Evolutionary conservation across 768 basidiomycete species (phyloP), one percentile per base, ranked within the genome.

Genomic region (Cyathus striatus): DNA sequence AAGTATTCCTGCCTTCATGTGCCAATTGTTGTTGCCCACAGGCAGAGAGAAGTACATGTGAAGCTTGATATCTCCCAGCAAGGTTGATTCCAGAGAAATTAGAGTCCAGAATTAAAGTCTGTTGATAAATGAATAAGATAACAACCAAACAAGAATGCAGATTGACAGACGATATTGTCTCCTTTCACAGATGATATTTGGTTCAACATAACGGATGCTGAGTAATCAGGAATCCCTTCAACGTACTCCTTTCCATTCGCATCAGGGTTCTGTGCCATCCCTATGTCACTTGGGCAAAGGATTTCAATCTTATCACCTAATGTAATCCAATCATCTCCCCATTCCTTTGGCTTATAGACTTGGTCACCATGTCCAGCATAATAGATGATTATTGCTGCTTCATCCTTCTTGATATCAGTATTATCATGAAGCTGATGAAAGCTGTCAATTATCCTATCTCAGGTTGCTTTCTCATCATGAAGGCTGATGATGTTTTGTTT

Each of bases 21-120:
- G 48, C 45, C 4, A 2, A 5, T 33, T 50, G 26, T 9, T 17
- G 20, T 6, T 20, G 41, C n/a, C 27, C 41, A 32, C 49, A 47
- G 13, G 48, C 48, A n/a, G 48, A 44, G 20, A 49, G 37, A 7
- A 45, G 20, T 12, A 49, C 37, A 32, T 49, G 45, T 23, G 44
- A 16, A 16, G 21, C 38, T 1, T 46, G 22, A 30, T 22, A 23
- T 22, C 18, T 21, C 18, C 30, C 23, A n/a, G 14, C 22, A 26
- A 33, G 21, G 14, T 16, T 42, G 25, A 16, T 34, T 30, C 6
- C 23, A 9, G 41, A 45, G 21, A 35, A 23, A 21, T 42, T 40
- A 22, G 45, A 49, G 21, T 49, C 49, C 5, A 49, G 10, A 23
- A 49, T 40, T 14, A 47, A 37, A 2, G 49, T 49, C 49, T 49